Evolutionary conservation across 148 eudicot genomes (phyloP), one percentile per base, ranked within the genome.

Genomic region (Nyssa sinensis): DNA sequence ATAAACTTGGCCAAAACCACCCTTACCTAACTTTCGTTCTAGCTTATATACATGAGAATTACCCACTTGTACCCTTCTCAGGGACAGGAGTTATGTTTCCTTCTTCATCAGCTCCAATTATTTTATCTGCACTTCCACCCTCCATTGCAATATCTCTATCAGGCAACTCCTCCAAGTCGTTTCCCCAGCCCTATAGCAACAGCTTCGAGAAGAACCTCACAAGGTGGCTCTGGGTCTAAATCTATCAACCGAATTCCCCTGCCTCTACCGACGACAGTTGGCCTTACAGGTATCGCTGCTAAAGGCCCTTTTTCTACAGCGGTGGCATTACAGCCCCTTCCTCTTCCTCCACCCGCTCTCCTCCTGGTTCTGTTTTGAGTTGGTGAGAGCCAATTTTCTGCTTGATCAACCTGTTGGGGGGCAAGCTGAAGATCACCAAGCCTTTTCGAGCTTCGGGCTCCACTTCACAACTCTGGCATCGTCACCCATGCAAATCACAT

Each of bases 391-490:
- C 74, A 76, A 74, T 88, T 89, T 53, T 88, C 97, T 16, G 76
- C 84, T 79, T 87, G 93, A 44, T 80, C 84, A 81, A 82, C 83
- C 66, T 85, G 84, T 80, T 89, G 90, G 80, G 88, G 86, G 70
- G 88, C 82, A 85, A 93, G 86, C 80, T 93, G 98, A 76, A 89
- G 93, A 83, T 93, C 98, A 84, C 93, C 91, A 66, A 93, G 83
- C 83, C 98, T 85, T 88, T 91, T 93, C 61, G 97, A 93, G 87
- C 97, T 89, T 83, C 98, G 84, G 51, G 98, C 97, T 89, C 97
- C 94, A 79, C 98, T 93, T 79, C 97, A 88, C 94, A 93, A 85
- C 86, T 93, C 97, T 77, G 98, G 98, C 98, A 93, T 93, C 84
- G 81, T 93, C 92, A 77, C 84, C 93, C 98, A 93, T 91, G 87